Conservation (phyloP, 139 green algal species). For the Chlorella vulgaris region DNA sequence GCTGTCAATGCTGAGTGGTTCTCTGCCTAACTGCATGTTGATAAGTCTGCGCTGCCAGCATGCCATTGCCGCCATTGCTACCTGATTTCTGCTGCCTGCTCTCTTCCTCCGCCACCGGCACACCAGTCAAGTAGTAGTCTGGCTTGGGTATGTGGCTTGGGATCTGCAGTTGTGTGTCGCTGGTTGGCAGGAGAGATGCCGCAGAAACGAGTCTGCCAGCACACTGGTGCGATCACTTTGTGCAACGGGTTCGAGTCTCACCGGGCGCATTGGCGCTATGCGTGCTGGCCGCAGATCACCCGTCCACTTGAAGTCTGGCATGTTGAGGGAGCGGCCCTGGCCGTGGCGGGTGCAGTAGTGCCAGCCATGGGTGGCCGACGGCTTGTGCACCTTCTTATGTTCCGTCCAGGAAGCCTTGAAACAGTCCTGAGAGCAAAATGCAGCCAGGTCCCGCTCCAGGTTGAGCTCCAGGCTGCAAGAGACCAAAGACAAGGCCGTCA, state of each 20-base stretch:
- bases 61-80: conserved; percentile 27
- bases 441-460: conserved; percentile 69
- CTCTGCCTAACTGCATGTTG: no score
- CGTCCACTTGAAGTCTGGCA: conserved; percentile 89
- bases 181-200: neutral
- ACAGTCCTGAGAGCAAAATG: conserved; percentile 95
- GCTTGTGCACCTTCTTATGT: conserved; percentile 84
- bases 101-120: conserved; percentile 71
- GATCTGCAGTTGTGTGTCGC: no score
- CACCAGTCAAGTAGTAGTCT: conserved; percentile 74
- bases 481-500: neutral
- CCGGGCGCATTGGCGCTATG: conserved; percentile 72
- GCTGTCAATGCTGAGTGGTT: conserved; percentile 63
- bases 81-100: conserved; percentile 76
- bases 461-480: conserved; percentile 66
- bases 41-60: no score
- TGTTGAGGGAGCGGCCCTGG: conserved; percentile 52
- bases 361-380: conserved; percentile 60
- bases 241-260: conserved; percentile 26
- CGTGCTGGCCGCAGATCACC: conserved; percentile 78
- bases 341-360: conserved; percentile 78
- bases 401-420: conserved; percentile 90
- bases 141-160: conserved; percentile 71
- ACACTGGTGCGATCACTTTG: neutral
- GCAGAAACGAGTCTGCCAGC: no score